Conservation (phyloP, 768 basidiomycete genomes). For the Myochromella boudieri region DNA sequence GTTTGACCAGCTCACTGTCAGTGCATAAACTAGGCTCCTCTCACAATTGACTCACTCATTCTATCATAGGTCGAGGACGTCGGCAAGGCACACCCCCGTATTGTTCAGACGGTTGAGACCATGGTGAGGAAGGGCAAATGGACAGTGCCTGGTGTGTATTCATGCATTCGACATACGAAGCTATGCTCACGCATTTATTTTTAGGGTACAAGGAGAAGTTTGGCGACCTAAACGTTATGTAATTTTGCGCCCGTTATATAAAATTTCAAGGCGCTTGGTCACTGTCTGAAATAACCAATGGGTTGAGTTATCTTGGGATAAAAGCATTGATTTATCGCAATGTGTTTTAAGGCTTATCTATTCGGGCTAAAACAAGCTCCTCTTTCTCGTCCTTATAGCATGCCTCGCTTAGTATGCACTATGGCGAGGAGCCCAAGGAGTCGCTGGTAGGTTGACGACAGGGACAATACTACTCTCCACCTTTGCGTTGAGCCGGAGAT, state of each 20-base stretch:
- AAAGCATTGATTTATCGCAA: no score
- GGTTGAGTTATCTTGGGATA: no score
- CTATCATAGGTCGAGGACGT: constrained; percentile 77
- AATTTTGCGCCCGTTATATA: constrained; percentile 30
- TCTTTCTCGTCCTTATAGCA: no score
- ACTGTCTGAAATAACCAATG: constrained; percentile 2
- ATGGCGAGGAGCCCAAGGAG: constrained; percentile 30
- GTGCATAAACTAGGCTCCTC: neutral
- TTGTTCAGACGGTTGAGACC: constrained; percentile 86
- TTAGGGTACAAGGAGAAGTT: constrained; percentile 94
- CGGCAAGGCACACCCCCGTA: constrained; percentile 88
- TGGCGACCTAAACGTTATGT: constrained; percentile 91
- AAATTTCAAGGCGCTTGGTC: constrained; percentile 5
- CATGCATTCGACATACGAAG: neutral
- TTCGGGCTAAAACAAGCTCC: no score
- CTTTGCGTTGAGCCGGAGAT: constrained; percentile 35
- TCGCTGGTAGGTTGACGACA: constrained; percentile 33
- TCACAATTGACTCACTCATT: constrained; percentile 5
- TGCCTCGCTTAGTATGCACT: constrained; percentile 28
- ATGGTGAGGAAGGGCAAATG: constrained; percentile 99
- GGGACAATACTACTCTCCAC: constrained; percentile 35
- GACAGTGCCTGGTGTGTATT: constrained; percentile 83
- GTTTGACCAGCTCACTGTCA: constrained; percentile 93
- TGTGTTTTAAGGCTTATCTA: no score
- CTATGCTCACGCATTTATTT: constrained; percentile 3